A percentile compares a stretch with the other conserved stretches of the same genome.
These are phyloP conservation scores for Pueraria montana DNA, from an alignment of 306 rosid genomes.

Conservation along the genomic window DNA sequence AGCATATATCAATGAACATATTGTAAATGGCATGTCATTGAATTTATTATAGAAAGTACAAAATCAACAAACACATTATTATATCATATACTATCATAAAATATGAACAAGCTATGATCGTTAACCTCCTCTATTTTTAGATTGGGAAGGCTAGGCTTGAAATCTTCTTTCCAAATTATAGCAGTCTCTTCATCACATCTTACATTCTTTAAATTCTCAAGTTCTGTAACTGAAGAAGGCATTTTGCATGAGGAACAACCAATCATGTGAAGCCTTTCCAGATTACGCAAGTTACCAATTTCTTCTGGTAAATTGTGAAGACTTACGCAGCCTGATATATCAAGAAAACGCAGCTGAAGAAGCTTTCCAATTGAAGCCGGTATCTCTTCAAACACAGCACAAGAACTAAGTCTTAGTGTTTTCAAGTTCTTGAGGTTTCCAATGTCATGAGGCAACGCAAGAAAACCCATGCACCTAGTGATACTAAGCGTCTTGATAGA, in stretches of 20 bases:
- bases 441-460: slow-evolving; percentile 47
- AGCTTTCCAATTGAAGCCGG: slow-evolving; percentile 48
- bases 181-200: slow-evolving; percentile 50
- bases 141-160: slow-evolving; percentile 23
- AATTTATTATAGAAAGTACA: too few species aligned
- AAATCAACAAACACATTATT: too few species aligned
- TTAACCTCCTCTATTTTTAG: slow-evolving; percentile 25
- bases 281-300: slow-evolving; percentile 44
- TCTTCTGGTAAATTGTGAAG: slow-evolving; percentile 43
- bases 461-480: slow-evolving; percentile 40
- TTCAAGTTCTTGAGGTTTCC: slow-evolving; percentile 46
- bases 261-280: slow-evolving; percentile 45
- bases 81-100: neutral
- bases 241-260: slow-evolving; percentile 39
- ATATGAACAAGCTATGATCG: slow-evolving; percentile 38
- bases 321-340: slow-evolving; percentile 50
- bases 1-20: too few species aligned
- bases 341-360: slow-evolving; percentile 39
- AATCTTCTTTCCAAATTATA: slow-evolving; percentile 40
- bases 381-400: slow-evolving; percentile 44
- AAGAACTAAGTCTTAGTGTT: slow-evolving; percentile 52
- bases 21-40: too few species aligned
- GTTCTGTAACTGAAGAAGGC: slow-evolving; percentile 26
- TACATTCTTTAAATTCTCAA: neutral
- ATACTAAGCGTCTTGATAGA: slow-evolving; percentile 47